Percentiles rank a stretch among this genome's conserved stretches.
Evolutionary conservation across 2,329 filamentous ascomycete species (phyloP).

Genomic region (Metarhizium robertsii): DNA sequence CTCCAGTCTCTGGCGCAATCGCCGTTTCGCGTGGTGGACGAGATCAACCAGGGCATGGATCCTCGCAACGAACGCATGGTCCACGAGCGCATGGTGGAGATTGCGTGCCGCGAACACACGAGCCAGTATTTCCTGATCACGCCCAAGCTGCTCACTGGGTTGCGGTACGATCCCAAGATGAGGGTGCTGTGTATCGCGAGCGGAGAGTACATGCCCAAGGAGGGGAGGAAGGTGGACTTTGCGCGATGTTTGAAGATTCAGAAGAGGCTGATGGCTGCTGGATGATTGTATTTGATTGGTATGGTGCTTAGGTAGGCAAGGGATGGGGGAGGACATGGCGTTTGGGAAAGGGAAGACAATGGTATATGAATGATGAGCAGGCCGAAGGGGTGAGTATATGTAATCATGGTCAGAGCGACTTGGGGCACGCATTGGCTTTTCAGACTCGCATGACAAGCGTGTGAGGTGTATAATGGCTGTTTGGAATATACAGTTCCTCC

Average conservation of each 20-base stretch:
- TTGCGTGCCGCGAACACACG: conserved; percentile 78
- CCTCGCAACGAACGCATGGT: conserved; percentile 97
- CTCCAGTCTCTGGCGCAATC: conserved; percentile 88
- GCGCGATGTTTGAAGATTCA: conserved; percentile 34
- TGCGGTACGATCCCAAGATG: conserved; percentile 87
- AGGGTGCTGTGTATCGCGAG: conserved; percentile 88
- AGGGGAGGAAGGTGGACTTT: conserved; percentile 43
- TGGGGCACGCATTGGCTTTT: too few species aligned
- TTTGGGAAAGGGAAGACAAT: too few species aligned
- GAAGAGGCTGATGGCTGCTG: conserved; percentile 25
- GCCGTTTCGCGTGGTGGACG: conserved; percentile 95
- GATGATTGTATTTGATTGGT: too few species aligned
- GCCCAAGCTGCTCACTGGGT: conserved; percentile 78
- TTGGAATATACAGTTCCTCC: too few species aligned
- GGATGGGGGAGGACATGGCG: too few species aligned
- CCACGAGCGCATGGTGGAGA: conserved; percentile 95
- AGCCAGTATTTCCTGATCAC: conserved; percentile 94
- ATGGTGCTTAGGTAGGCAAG: too few species aligned
- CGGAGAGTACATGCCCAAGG: conserved; percentile 61
- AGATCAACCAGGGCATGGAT: conserved; percentile 99
- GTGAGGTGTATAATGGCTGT: too few species aligned
- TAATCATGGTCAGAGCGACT: too few species aligned
- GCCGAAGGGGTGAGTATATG: too few species aligned
- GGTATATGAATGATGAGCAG: too few species aligned
- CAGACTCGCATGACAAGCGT: too few species aligned